phyloP scores from a whole-genome alignment of 345 rosid genomes.

The Tarenaya hassleriana region DNA sequence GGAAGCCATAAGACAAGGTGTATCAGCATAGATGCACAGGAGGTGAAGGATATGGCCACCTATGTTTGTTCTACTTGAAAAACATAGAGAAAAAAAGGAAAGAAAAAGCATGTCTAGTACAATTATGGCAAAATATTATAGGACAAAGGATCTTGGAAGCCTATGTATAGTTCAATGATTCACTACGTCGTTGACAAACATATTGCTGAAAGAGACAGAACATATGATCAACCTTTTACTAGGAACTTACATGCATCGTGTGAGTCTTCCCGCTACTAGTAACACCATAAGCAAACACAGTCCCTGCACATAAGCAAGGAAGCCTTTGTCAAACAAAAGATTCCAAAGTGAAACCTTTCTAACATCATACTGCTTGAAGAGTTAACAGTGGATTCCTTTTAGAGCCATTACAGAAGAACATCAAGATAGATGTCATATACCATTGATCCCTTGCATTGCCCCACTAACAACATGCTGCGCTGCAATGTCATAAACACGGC shows the following conservation, averaged over 20 bases:
- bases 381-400: conserved; percentile 1
- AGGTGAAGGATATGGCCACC: not conserved
- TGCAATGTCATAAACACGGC: conserved; percentile 73
- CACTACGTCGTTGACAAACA: conserved; percentile 1
- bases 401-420: not conserved
- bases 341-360: not conserved
- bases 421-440: conserved; percentile 31
- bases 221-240: conserved; percentile 3
- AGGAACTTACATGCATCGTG: conserved; percentile 85
- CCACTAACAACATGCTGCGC: conserved; percentile 78
- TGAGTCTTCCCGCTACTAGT: conserved; percentile 97
- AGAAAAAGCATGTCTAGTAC: too few species aligned
- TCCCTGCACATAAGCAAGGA: conserved; percentile 43
- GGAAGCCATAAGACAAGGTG: conserved; percentile 14
- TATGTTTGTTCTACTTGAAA: conserved; percentile 2
- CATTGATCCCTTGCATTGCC: conserved; percentile 78
- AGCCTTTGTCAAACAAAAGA: not conserved
- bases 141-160: not conserved
- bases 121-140: not conserved
- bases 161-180: not conserved
- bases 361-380: conserved; percentile 19
- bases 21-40: conserved; percentile 11
- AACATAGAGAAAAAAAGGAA: conserved; percentile 2
- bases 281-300: conserved; percentile 98
- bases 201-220: not conserved